Conservation (phyloP, 1,284 basidiomycete species). For the Peniophora sp. region DNA sequence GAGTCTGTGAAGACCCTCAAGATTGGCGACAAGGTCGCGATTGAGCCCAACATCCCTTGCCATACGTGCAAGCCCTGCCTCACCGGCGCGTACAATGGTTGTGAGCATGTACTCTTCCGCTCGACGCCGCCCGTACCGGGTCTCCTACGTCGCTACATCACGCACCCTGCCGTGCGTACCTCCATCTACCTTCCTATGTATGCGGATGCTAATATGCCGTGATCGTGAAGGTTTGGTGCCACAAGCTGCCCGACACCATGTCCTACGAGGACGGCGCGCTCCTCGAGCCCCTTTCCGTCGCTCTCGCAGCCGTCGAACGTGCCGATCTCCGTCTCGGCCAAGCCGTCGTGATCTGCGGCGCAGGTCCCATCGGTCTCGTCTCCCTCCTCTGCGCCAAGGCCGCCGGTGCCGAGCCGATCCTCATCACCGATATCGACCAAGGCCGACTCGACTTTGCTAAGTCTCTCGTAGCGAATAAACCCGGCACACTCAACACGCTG, state of each 20-base stretch:
- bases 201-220: too few relatives aligned
- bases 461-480: conserved; percentile 61
- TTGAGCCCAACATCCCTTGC: conserved; percentile 58
- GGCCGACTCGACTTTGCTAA: conserved; percentile 78
- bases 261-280: conserved; percentile 58
- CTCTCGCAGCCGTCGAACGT: conserved; percentile 55
- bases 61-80: conserved; percentile 51
- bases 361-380: conserved; percentile 83
- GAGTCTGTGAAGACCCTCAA: conserved; percentile 8
- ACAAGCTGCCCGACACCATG: conserved; percentile 47
- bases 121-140: conserved; percentile 61
- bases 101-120: conserved; percentile 55
- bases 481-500: conserved; percentile 36
- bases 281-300: conserved; percentile 56
- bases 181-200: too few relatives aligned
- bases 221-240: conserved; percentile 62
- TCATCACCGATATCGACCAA: conserved; percentile 78
- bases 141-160: conserved; percentile 15
- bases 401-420: conserved; percentile 68
- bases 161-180: conserved; percentile 48
- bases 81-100: conserved; percentile 49
- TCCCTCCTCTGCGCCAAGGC: conserved; percentile 75
- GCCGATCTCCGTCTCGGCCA: conserved; percentile 54
- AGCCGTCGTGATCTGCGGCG: conserved; percentile 50
- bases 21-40: conserved; percentile 54